phyloP scores from a whole-genome alignment of 2,329 filamentous ascomycete genomes.

The Ceratocystis harringtonii region DNA sequence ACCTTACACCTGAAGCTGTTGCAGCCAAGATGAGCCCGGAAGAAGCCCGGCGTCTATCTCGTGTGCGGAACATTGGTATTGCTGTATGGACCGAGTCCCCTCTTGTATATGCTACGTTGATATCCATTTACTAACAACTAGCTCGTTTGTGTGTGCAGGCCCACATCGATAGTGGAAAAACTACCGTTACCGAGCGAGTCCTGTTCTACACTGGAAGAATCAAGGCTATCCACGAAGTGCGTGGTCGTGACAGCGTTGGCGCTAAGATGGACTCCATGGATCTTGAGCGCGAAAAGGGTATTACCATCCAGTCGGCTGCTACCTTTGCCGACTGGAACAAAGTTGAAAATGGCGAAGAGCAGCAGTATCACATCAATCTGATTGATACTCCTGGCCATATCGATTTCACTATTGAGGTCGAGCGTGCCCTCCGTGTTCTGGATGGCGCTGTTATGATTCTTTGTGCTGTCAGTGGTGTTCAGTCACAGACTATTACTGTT shows the following conservation, averaged over 20 bases:
- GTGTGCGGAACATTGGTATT: constrained; percentile 94
- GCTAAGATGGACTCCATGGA: constrained; percentile 99
- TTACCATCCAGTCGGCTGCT: constrained; percentile 94
- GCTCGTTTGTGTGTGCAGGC: constrained; percentile 38
- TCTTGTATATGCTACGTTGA: neutral
- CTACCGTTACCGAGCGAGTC: constrained; percentile 87
- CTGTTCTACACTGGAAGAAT: constrained; percentile 97
- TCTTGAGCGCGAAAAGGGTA: constrained; percentile 78
- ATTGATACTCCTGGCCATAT: constrained; percentile 98
- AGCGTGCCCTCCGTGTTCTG: constrained; percentile 82
- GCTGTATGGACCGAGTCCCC: constrained; percentile 44
- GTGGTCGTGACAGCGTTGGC: constrained; percentile 84
- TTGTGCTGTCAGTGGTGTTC: constrained; percentile 91
- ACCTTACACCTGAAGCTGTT: constrained; percentile 43
- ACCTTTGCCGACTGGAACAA: constrained; percentile 97
- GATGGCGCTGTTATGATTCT: constrained; percentile 98
- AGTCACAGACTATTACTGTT: constrained; percentile 95
- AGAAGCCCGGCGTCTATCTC: constrained; percentile 62
- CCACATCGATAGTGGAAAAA: constrained; percentile 98
- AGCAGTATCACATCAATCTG: constrained; percentile 93
- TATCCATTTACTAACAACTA: constrained; percentile 5
- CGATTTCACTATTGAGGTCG: constrained; percentile 97
- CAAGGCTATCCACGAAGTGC: constrained; percentile 91
- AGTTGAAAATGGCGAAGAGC: constrained; percentile 65
- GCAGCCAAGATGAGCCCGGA: constrained; percentile 66